Evolutionary conservation across 2,329 filamentous ascomycete genomes (phyloP), one percentile per base, ranked within the genome.

Genomic region (Ophiostoma novo-ulmi): DNA sequence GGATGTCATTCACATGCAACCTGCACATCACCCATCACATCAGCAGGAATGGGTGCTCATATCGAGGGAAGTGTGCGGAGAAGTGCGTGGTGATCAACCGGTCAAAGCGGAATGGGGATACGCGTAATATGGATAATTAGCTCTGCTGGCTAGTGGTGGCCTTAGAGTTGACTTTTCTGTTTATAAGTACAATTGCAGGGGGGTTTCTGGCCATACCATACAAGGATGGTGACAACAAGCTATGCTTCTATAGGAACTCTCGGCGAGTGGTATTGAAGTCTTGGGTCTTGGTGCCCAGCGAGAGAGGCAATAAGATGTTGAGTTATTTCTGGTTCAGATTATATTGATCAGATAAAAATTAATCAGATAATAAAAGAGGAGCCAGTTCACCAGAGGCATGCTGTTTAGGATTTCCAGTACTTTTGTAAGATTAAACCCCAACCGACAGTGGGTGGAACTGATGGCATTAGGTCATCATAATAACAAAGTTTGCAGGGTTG

Each of bases 361-460:
- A 22, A 58, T 58, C 52, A 58, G 52, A 58, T 58, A 58, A 58
- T 11, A 58, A 58, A 58, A 58, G n/a, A 31, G 52, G 52, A 11
- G 6, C 17, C 44, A 11, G 11, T 39, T 11, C 38, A 6, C 38
- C 38, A 39, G 38, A 39, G 14, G 44, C 14, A 44, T 13, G 14
- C 8, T 44, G 39, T 44, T 11, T 17, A 44, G 39, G 39, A 10
- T 44, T 44, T 13, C 8, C 10, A 44, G 39, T 13, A 41, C 8
- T 11, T 48, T 14, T 48, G 10, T 20, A 7, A 58, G 4, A 26
- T 4, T 58, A 11, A 26, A 58, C n/a, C 11, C 17, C 13, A 48
- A 14, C 13, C 14, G 13, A 14, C 44, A 48, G 44, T 10, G 17
- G 44, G 14, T n/a, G 44, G 13, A 48, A 13, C n/a, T 58, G 7